A percentile compares a stretch with the other conserved stretches of the same genome.
phyloP scores from a whole-genome alignment of 495 filamentous ascomycete species.

The Xylaria intraflava region DNA sequence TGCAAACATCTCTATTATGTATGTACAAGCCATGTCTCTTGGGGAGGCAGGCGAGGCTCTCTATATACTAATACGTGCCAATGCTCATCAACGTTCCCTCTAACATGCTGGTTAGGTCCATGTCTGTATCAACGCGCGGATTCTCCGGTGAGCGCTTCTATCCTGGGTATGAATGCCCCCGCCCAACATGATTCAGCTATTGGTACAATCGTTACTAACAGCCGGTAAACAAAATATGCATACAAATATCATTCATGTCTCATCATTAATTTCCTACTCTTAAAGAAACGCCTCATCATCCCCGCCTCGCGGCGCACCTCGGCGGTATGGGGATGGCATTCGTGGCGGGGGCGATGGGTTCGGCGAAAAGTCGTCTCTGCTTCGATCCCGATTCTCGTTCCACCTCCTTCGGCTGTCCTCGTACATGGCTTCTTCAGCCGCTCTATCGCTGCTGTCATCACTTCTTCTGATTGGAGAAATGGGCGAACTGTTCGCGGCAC shows the following conservation, averaged over 20 bases:
- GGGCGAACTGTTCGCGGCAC: conserved; percentile 32
- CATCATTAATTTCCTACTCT: conserved; percentile 12
- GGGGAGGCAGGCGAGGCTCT: background rate
- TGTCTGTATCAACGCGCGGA: conserved; percentile 4
- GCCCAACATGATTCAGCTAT: background rate
- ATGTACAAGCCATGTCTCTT: background rate
- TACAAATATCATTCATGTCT: conserved; percentile 23
- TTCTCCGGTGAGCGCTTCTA: background rate
- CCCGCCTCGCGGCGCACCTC: conserved; percentile 13
- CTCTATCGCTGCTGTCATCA: conserved; percentile 15
- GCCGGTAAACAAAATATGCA: conserved; percentile 18
- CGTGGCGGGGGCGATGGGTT: conserved; percentile 19
- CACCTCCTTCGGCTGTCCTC: conserved; percentile 17
- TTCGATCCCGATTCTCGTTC: conserved; percentile 16
- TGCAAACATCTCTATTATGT: background rate
- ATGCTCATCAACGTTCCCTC: background rate
- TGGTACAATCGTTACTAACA: conserved; percentile 9
- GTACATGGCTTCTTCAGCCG: conserved; percentile 14
- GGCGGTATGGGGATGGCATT: conserved; percentile 15
- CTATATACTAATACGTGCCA: background rate
- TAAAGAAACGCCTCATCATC: conserved; percentile 23
- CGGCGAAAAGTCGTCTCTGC: conserved; percentile 14
- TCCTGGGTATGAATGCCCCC: background rate
- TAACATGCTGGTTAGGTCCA: background rate
- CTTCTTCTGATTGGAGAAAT: conserved; percentile 17